phyloP scores from a whole-genome alignment of 2,329 filamentous ascomycete genomes.

The Westerdykella aurantiaca region DNA sequence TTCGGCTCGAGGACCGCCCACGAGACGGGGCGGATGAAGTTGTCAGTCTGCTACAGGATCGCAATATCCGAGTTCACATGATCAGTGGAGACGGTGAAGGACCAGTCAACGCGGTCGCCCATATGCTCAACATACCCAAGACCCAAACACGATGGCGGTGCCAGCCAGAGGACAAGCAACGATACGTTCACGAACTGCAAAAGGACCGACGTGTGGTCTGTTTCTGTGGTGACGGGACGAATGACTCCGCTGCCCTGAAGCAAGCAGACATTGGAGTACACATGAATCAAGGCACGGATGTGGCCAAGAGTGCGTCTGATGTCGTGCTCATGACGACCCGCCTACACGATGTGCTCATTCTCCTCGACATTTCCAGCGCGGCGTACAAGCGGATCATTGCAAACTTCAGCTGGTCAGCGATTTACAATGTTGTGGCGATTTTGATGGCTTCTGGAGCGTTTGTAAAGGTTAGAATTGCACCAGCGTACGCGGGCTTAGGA shows the following conservation, averaged over 20 bases:
- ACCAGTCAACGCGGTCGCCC: slow-evolving; percentile 47
- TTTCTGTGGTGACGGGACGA: slow-evolving; percentile 74
- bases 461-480: slow-evolving; percentile 53
- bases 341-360: slow-evolving; percentile 52
- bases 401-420: slow-evolving; percentile 65
- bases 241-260: slow-evolving; percentile 68
- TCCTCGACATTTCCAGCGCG: slow-evolving; percentile 50
- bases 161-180: slow-evolving; percentile 51
- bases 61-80: slow-evolving; percentile 49
- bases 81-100: slow-evolving; percentile 52
- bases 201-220: slow-evolving; percentile 45
- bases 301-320: slow-evolving; percentile 63
- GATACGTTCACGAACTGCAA: slow-evolving; percentile 43
- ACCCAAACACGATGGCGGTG: slow-evolving; percentile 42
- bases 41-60: slow-evolving; percentile 46
- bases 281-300: slow-evolving; percentile 54
- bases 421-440: slow-evolving; percentile 66
- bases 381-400: slow-evolving; percentile 45
- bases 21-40: slow-evolving; percentile 49
- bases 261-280: slow-evolving; percentile 67
- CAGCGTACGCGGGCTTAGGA: slow-evolving; percentile 61
- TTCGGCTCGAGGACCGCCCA: slow-evolving; percentile 46
- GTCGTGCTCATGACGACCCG: slow-evolving; percentile 58
- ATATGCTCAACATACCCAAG: slow-evolving; percentile 30
- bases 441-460: slow-evolving; percentile 55